Evolutionary conservation across 768 basidiomycete species (phyloP).

Genomic region (Agrocybe pediades): DNA sequence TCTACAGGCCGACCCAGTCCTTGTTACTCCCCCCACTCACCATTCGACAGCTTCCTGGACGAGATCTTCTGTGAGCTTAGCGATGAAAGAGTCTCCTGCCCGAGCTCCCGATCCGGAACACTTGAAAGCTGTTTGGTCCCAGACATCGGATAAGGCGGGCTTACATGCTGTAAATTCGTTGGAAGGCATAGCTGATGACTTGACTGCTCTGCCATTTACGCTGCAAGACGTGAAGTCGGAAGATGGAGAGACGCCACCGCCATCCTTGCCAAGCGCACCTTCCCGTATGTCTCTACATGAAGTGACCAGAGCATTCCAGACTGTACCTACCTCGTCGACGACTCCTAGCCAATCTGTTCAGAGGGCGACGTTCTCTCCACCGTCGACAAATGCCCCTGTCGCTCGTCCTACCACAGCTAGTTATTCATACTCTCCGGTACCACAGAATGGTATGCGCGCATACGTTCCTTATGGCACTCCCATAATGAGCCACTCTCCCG

Average conservation of each 20-base stretch:
- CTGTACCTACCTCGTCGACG: conserved; percentile 68
- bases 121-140: conserved; percentile 83
- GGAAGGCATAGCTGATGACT: conserved; percentile 82
- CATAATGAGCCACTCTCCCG: conserved; percentile 74
- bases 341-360: conserved; percentile 39
- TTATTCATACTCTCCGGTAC: conserved; percentile 44
- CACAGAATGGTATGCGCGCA: conserved; percentile 51
- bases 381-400: conserved; percentile 46
- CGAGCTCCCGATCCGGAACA: conserved; percentile 82
- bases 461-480: conserved; percentile 68
- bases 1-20: conserved; percentile 42
- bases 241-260: conserved; percentile 80
- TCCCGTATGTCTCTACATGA: conserved; percentile 82
- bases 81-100: conserved; percentile 68
- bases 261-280: conserved; percentile 53
- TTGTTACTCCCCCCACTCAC: conserved; percentile 48
- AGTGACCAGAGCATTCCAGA: conserved; percentile 85
- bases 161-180: conserved; percentile 75
- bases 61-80: conserved; percentile 53
- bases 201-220: conserved; percentile 77
- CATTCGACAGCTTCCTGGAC: conserved; percentile 51
- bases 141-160: conserved; percentile 71
- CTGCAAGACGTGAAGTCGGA: conserved; percentile 87
- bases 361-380: conserved; percentile 48
- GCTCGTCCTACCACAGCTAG: conserved; percentile 38